Evolutionary conservation across 202 grass and related monocot genomes (phyloP).

Genomic region (Dendrocalamus latiflorus): DNA sequence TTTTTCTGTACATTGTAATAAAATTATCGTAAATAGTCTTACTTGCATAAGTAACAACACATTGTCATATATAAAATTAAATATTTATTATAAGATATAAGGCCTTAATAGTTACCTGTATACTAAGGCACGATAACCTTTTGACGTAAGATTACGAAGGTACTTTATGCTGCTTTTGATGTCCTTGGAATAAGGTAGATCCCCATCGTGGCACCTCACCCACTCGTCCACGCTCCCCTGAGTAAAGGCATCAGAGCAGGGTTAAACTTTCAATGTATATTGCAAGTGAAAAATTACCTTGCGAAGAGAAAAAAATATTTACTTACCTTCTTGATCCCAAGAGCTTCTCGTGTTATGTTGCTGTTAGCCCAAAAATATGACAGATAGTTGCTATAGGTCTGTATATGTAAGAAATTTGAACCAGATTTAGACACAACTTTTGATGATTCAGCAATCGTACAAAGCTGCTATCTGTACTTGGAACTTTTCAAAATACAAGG

Average conservation of each 20-base stretch:
- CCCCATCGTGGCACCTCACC: neutral
- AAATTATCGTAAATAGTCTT: neutral
- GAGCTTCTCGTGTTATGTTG: neutral
- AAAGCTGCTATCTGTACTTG: neutral
- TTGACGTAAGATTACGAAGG: conserved; percentile 12
- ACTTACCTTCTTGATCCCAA: conserved; percentile 33
- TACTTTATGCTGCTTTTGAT: conserved; percentile 25
- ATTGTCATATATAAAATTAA: neutral
- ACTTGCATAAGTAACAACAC: neutral
- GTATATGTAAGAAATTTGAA: neutral
- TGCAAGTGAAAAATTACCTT: neutral
- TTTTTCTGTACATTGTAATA: neutral
- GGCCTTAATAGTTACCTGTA: neutral
- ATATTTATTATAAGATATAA: neutral
- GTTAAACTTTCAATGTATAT: no score
- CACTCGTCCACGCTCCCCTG: conserved; percentile 17
- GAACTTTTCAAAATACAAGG: neutral
- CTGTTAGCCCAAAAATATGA: conserved; percentile 45
- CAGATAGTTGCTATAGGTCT: conserved; percentile 26
- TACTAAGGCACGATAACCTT: conserved; percentile 26
- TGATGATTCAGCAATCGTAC: neutral
- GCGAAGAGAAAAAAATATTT: neutral
- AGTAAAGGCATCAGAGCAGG: no score
- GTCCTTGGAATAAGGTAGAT: conserved; percentile 1
- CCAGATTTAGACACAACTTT: no score